Base-by-base conservation (phyloP, 2,329 filamentous ascomycete genomes). In the Fusarium devonianum region DNA sequence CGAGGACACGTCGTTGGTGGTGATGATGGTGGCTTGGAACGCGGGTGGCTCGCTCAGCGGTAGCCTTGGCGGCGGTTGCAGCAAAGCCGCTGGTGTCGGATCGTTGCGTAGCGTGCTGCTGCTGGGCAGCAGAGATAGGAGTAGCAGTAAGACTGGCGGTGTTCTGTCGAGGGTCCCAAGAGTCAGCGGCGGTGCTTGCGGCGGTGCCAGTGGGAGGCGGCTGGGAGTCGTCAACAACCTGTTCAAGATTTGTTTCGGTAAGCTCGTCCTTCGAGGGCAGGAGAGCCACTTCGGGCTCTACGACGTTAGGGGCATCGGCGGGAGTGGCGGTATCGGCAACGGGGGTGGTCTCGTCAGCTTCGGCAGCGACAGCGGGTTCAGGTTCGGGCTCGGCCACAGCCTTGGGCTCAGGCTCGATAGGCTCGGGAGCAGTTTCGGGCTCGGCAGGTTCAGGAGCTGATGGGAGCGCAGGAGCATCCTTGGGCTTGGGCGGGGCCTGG, bases 171-270 rank as follows among this genome's bases (percentile, higher is more conserved):
- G 87, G 83, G 67, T 96, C 90, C 78, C 89, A 87, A 13, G 90
- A 92, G 72, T 93, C 94, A 63, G 91, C 89, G 59, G 90, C 80
- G 51, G 92, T 96, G 80, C 92, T 97, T 58, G 90, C 91, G 58
- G 85, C 89, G 35, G 93, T 97, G 60, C 87, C 88, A 43, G 90
- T 93, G 35, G 87, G 82, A 14, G 87, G 84, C 29, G 90, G 89
- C 48, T 85, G 78, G 32, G 93, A 96, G 46, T 81, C 82, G 74
- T 97, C 92, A 59, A 86, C 88, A 63, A 97, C 81, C 74, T 93
- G 90, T 71, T 96, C 92, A 49, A 97, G 87, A 73, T 97, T 97
- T 64, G 87, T 88, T 75, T 93, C 87, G 19, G 93, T 97, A 60
- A 97, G 82, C 66, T 92, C 86, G 70, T 92, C 90, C 73, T 89